A percentile compares a stretch with the other conserved stretches of the same genome.
Conservation (phyloP, 2,329 filamentous ascomycete genomes). For the Aspergillus ochraceoroseus region DNA sequence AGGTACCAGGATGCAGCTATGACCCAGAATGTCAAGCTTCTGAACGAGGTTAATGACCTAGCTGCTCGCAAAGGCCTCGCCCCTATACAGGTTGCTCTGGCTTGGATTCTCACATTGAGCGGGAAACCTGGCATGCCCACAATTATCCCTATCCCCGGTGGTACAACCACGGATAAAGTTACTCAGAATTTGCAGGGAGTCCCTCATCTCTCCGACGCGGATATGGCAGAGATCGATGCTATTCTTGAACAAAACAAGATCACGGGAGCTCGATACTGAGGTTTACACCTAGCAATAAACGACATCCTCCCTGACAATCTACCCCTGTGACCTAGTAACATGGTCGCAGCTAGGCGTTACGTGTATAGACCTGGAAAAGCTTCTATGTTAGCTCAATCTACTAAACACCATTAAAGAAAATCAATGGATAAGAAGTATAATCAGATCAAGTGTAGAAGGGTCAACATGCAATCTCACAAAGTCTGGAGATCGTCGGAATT, state of each 20-base stretch:
- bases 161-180: conserved; percentile 36
- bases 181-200: conserved; percentile 34
- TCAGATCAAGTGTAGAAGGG: conserved; percentile 48
- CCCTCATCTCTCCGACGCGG: conserved; percentile 30
- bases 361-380: conserved; percentile 3
- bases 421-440: too few relatives aligned
- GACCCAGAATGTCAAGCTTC: conserved; percentile 48
- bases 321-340: too few relatives aligned
- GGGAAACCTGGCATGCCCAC: conserved; percentile 43
- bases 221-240: conserved; percentile 49
- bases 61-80: conserved; percentile 45
- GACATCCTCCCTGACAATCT: too few relatives aligned
- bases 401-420: too few relatives aligned
- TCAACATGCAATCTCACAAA: conserved; percentile 44
- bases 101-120: conserved; percentile 47
- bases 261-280: conserved; percentile 28
- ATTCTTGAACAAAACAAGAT: conserved; percentile 48
- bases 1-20: conserved; percentile 51
- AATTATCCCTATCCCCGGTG: conserved; percentile 38
- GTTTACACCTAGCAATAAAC: background rate
- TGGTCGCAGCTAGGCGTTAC: too few relatives aligned
- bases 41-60: conserved; percentile 44
- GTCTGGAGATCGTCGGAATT: conserved; percentile 43
- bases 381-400: conserved; percentile 21
- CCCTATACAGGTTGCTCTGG: conserved; percentile 47